Percentiles rank a stretch among this genome's conserved stretches.
phyloP scores from a whole-genome alignment of 1,139 yeast species.

The Scheffersomyces illinoinensis region DNA sequence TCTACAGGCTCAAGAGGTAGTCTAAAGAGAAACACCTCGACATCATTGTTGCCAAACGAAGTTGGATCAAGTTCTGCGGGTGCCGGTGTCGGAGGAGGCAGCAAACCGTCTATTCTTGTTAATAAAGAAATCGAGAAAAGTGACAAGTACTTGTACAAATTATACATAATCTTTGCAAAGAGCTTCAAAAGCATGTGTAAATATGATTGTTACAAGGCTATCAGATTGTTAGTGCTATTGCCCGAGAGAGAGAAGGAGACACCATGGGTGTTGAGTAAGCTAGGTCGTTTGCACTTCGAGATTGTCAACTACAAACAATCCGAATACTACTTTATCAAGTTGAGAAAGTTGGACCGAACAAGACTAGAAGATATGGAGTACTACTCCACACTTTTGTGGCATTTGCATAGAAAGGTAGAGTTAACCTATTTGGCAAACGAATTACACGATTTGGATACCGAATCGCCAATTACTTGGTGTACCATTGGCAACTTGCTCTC shows the following conservation, averaged over 20 bases:
- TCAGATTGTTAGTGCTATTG: slow-evolving; percentile 62
- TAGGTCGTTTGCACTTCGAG: slow-evolving; percentile 85
- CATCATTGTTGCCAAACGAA: slow-evolving; percentile 10
- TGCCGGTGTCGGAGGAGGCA: not conserved
- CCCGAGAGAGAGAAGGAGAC: slow-evolving; percentile 67
- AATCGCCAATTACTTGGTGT: slow-evolving; percentile 87
- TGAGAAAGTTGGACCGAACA: slow-evolving; percentile 75
- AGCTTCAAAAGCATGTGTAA: slow-evolving; percentile 63
- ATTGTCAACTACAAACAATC: slow-evolving; percentile 83
- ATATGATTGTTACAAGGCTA: slow-evolving; percentile 81
- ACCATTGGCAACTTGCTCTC: slow-evolving; percentile 88
- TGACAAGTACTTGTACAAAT: slow-evolving; percentile 46
- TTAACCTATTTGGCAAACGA: slow-evolving; percentile 83
- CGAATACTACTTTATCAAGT: slow-evolving; percentile 58
- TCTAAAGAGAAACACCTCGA: slow-evolving; percentile 32
- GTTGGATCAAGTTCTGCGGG: slow-evolving; percentile 1
- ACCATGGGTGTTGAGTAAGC: slow-evolving; percentile 82
- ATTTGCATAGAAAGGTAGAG: slow-evolving; percentile 79
- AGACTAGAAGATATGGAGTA: slow-evolving; percentile 88
- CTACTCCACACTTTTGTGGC: slow-evolving; percentile 92
- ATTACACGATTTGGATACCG: slow-evolving; percentile 63
- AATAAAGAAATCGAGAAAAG: slow-evolving; percentile 41
- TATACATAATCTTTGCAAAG: slow-evolving; percentile 65
- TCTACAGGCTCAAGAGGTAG: slow-evolving; percentile 14
- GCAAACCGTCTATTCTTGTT: slow-evolving; percentile 11